Conservation (phyloP, 176 grass and related monocot genomes). For the Microstegium vimineum region DNA sequence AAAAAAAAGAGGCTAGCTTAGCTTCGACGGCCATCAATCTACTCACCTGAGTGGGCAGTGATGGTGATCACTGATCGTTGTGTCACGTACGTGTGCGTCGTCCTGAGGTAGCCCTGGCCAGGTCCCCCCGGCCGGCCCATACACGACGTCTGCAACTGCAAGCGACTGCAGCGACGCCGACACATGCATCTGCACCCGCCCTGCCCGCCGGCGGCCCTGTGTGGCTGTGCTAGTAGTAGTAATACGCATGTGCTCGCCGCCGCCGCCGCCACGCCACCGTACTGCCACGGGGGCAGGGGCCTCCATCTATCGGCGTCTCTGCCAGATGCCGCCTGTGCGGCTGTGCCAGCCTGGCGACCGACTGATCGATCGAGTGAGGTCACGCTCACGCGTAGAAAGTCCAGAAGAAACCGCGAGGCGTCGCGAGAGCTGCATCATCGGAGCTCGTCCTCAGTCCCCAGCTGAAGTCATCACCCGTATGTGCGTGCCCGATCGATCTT, state of each 20-base stretch:
- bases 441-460: too few species aligned
- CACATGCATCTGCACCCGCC: not conserved
- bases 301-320: not conserved
- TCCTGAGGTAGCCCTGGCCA: not conserved
- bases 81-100: not conserved
- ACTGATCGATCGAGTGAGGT: not conserved
- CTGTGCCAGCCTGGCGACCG: not conserved
- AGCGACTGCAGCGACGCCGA: not conserved
- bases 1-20: not conserved
- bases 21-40: not conserved
- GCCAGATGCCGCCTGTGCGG: too few species aligned
- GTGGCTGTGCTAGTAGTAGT: too few species aligned
- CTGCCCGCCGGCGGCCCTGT: too few species aligned
- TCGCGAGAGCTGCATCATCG: too few species aligned
- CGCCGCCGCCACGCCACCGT: too few species aligned
- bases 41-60: not conserved
- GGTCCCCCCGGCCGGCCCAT: not conserved
- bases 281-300: too few species aligned
- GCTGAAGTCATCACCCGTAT: too few species aligned
- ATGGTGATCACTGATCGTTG: not conserved
- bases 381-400: not conserved
- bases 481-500: too few species aligned
- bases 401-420: not conserved
- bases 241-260: too few species aligned
- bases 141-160: not conserved